Evolutionary conservation across 2,329 filamentous ascomycete genomes (phyloP).

Genomic region (Alternaria metachromatica): DNA sequence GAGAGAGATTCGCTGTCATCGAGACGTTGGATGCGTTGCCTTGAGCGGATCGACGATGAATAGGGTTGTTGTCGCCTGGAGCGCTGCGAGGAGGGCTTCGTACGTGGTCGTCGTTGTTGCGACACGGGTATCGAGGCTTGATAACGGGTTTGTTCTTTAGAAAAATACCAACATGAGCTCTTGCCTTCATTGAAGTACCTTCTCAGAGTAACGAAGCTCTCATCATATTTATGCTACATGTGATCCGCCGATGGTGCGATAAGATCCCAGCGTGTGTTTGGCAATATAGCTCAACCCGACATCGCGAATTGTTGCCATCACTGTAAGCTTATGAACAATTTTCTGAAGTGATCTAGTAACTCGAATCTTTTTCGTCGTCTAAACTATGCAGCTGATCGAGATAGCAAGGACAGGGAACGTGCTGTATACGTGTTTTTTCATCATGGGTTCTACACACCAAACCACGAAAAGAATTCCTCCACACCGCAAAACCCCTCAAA

Average conservation of each 20-base stretch:
- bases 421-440: too few species aligned
- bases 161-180: background rate
- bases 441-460: too few species aligned
- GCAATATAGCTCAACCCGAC: background rate
- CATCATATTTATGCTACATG: background rate
- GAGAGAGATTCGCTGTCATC: conserved; percentile 33
- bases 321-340: too few species aligned
- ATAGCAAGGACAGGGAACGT: too few species aligned
- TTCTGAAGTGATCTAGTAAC: too few species aligned
- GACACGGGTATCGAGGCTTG: background rate
- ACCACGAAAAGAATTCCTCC: background rate
- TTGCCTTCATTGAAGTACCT: background rate
- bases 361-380: too few species aligned
- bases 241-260: background rate
- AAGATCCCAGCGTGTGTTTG: background rate
- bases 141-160: background rate
- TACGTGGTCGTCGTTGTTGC: background rate
- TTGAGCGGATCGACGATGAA: background rate
- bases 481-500: background rate
- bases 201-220: background rate
- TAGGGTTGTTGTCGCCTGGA: background rate
- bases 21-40: conserved; percentile 49
- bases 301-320: background rate
- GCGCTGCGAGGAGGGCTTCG: background rate
- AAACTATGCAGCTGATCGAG: too few species aligned